Evolutionary conservation across 495 filamentous ascomycete genomes (phyloP).

Genomic region (Penicillium robsamsonii): DNA sequence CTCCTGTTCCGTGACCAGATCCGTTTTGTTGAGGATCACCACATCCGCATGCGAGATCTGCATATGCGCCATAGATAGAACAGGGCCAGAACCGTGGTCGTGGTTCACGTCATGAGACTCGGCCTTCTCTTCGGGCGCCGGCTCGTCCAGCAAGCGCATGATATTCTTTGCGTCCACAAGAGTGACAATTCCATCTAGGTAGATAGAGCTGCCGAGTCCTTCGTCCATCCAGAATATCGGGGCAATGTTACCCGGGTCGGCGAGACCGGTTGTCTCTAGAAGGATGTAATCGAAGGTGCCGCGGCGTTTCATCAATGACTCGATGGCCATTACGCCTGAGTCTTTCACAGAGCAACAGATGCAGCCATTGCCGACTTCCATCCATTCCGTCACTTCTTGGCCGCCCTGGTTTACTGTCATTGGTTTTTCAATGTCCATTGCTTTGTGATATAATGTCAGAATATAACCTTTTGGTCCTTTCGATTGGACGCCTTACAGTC

Average conservation of each 20-base stretch:
- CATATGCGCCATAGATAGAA: constrained; percentile 86
- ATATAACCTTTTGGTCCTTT: not conserved
- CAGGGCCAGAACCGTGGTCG: constrained; percentile 54
- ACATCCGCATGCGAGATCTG: constrained; percentile 98
- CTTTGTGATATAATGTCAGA: constrained; percentile 41
- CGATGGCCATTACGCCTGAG: constrained; percentile 86
- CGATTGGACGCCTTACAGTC: constrained; percentile 62
- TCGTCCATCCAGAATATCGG: constrained; percentile 98
- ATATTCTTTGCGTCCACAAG: constrained; percentile 96
- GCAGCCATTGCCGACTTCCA: constrained; percentile 93
- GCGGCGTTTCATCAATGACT: constrained; percentile 91
- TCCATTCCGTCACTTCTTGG: constrained; percentile 88
- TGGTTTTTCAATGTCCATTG: constrained; percentile 90
- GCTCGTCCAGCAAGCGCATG: constrained; percentile 72
- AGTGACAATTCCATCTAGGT: constrained; percentile 94
- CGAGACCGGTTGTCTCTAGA: constrained; percentile 92
- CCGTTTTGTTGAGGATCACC: constrained; percentile 90
- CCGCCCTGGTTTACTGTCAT: constrained; percentile 83
- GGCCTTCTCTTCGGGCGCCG: constrained; percentile 54
- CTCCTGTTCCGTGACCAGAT: constrained; percentile 71
- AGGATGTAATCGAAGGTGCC: constrained; percentile 97
- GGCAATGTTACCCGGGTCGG: constrained; percentile 93
- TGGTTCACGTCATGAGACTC: constrained; percentile 46
- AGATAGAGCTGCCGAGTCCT: constrained; percentile 88
- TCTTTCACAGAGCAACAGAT: constrained; percentile 99